These are phyloP conservation scores for Suzukiozyma palmioleophila DNA, from an alignment of 1,139 yeast species.

Conservation along the genomic window DNA sequence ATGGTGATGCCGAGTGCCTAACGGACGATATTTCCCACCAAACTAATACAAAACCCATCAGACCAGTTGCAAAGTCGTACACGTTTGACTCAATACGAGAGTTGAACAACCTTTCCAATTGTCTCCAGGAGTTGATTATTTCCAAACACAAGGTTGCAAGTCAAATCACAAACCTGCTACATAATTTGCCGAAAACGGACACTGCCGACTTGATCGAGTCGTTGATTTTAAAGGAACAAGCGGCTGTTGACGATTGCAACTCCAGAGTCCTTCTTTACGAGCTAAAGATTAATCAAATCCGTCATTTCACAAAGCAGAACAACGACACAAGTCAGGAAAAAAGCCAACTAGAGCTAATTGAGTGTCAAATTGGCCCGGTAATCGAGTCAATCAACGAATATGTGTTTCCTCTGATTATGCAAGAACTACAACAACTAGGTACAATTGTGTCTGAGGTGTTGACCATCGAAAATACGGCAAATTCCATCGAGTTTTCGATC, in stretches of 20 bases:
- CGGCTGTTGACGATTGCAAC: constrained; percentile 21
- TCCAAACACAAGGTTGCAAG: constrained; percentile 16
- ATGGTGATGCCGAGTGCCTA: constrained; percentile 16
- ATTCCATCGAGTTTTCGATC: constrained; percentile 25
- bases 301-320: constrained; percentile 15
- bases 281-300: constrained; percentile 20
- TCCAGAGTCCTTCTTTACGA: constrained; percentile 24
- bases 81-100: constrained; percentile 34
- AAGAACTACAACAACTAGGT: constrained; percentile 15
- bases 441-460: constrained; percentile 21
- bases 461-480: constrained; percentile 22
- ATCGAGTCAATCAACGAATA: constrained; percentile 17
- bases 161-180: constrained; percentile 14
- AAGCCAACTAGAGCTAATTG: constrained; percentile 24
- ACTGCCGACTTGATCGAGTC: constrained; percentile 12
- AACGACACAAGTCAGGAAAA: constrained; percentile 14
- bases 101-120: constrained; percentile 24
- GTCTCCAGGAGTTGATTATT: constrained; percentile 26
- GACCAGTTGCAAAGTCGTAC: constrained; percentile 20
- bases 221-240: constrained; percentile 14
- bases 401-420: constrained; percentile 21
- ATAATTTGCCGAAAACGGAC: constrained; percentile 9
- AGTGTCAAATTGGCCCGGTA: constrained; percentile 27
- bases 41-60: constrained; percentile 1
- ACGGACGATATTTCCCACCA: constrained; percentile 1